Percentiles rank a stretch among this genome's conserved stretches.
phyloP scores from a whole-genome alignment of 352 stramenopile genomes.

The Globisporangium mamillatum region DNA sequence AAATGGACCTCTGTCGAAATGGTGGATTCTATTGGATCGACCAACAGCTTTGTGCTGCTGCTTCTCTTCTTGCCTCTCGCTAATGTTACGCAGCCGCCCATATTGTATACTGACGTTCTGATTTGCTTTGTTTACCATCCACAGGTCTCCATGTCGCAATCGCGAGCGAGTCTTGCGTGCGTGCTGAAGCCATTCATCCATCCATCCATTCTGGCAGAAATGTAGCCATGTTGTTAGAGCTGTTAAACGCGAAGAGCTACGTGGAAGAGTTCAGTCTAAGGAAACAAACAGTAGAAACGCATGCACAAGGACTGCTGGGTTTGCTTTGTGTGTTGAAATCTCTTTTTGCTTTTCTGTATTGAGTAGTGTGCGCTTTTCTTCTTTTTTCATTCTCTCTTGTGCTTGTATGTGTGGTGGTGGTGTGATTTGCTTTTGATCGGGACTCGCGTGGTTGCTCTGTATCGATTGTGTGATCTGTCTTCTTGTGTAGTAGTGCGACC shows the following conservation, averaged over 20 bases:
- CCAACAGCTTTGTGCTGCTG: not conserved
- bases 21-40: not conserved
- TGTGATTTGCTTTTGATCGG: not conserved
- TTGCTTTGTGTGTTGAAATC: not conserved
- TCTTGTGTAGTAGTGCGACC: not conserved
- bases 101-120: not conserved
- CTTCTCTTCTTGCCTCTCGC: not conserved
- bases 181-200: not conserved
- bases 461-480: not conserved
- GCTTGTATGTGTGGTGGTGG: conserved; percentile 1
- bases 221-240: conserved; percentile 1
- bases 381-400: not conserved
- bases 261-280: not conserved
- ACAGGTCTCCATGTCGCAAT: not conserved
- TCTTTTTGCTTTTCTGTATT: conserved; percentile 15
- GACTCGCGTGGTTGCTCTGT: not conserved
- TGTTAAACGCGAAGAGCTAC: conserved; percentile 8
- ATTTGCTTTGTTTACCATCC: not conserved
- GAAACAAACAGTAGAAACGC: not conserved
- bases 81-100: not conserved
- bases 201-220: not conserved
- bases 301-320: not conserved
- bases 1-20: conserved; percentile 2
- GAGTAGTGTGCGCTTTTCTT: conserved; percentile 4
- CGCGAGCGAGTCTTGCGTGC: not conserved